Evolutionary conservation across 495 filamentous ascomycete species (phyloP), one percentile per base, ranked within the genome.

Genomic region (Trichoderma reesei): DNA sequence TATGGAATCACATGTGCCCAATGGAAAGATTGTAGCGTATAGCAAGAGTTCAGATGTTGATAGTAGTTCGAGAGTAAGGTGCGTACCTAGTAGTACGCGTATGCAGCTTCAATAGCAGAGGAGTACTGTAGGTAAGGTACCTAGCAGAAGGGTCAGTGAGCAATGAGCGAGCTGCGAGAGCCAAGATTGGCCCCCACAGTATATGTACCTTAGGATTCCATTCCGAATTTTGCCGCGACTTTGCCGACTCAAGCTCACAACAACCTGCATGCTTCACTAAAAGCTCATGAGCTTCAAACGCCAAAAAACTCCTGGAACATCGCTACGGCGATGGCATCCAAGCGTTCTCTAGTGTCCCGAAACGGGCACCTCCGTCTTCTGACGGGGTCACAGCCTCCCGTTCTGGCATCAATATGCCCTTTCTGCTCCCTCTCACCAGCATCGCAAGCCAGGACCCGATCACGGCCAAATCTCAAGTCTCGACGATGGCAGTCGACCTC

Each of bases 401-500:
- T 33, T 18, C n/a, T 38, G 1, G 10, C 39, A 13, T 46, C 41
- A 38, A 11, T 41, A 46, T 63, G 61, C 61, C 41, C 61, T 13
- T 46, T 63, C 31, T 42, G 39, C 18, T 44, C 39, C 2, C 38
- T 46, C 10, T 31, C 31, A 14, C 51, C 51, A 34, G 51, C 61
- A n/a, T 39, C 61, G 11, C 61, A 18, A 14, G n/a, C 18, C 36
- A 38, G 41, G 59, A 20, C 13, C n/a, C 59, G 59, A 63, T 42
- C 38, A 34, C 18, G 39, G 9, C 18, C n/a, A 6, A 20, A 16
- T 26, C 13, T 46, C 7, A 38, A 18, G 41, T 63, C 38, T 41
- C 67, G 14, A 65, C 56, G 33, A 31, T 61, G 38, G 44, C 48
- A 48, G 41, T 63, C 59, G 41, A 64, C 11, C 62, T 18, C 13